Base-by-base conservation (phyloP, 139 green algal species). In the Nannochloris sp. region DNA sequence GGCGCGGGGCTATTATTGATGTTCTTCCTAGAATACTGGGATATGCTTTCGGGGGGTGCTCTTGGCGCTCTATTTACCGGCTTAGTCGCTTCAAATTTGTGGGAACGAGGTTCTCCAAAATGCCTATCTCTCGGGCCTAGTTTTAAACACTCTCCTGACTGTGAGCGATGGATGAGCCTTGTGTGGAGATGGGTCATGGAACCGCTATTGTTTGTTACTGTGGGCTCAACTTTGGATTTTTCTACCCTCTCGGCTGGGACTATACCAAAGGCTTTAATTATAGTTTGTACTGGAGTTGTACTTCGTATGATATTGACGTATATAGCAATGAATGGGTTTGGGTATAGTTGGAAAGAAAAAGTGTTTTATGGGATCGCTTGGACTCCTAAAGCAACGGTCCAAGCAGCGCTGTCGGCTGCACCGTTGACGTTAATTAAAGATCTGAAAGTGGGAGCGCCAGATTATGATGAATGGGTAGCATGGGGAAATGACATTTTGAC, bases 371-470 rank as follows among this genome's bases (percentile, higher is more conserved):
- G 83, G 0, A 42, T 90, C 36, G 78, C 87, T 4, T 95, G 89
- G 89, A 80, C 81, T 0, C 87, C 89, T 44, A 95, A 95, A 71
- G 88, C 86, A 6, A 92, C 87, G 0, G 88, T 95, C 66, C 89
- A 95, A 67, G 88, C 88, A 3, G 80, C 85, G 1, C 76, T 91
- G 57, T 78, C 71, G 15, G 71, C 47, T 32, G 60, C 68, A 2
- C 68, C 69, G 3, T 44, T 77, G 24, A 38, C 72, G 4, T 47
- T 88, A 27, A 85, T 85, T 23, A 24, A 75, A 24, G 61, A 51
- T 37, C 71, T 66, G 35, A 73, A 70, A 31, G 2, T 12, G 0
- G 19, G 27, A 35, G 53, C 35, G 0, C 39, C 63, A 13, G 46
- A 76, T 9, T 68, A 61, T 12, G 29, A 48, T 4, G 46, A 72